A percentile compares a stretch with the other conserved stretches of the same genome.
These are phyloP conservation scores for Coccinonectria pachysandricola DNA, from an alignment of 2,329 filamentous ascomycete genomes.

Conservation along the genomic window DNA sequence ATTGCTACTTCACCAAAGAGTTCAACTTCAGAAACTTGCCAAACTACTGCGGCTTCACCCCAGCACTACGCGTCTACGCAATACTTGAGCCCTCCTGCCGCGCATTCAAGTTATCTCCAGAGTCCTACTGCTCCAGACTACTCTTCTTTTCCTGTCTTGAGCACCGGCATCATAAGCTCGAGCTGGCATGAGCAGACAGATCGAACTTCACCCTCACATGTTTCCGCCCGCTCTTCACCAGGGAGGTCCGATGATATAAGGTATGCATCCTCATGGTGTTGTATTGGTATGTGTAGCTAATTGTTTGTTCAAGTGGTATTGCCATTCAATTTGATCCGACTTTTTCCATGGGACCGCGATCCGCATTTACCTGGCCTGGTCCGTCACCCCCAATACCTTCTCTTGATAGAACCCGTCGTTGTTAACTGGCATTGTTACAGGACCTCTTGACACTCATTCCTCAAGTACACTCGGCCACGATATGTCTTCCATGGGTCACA, in stretches of 20 bases:
- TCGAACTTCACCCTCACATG: no score
- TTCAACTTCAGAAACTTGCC: slow-evolving; percentile 11
- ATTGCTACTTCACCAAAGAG: slow-evolving; percentile 16
- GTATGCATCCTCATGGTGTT: no score
- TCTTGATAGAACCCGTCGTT: background rate
- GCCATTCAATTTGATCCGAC: slow-evolving; percentile 35
- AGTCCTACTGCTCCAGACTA: slow-evolving; percentile 16
- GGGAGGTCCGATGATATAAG: no score
- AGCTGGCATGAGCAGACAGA: no score
- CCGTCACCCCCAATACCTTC: slow-evolving; percentile 9
- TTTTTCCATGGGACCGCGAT: slow-evolving; percentile 41
- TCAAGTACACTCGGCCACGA: slow-evolving; percentile 33
- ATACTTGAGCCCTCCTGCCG: slow-evolving; percentile 14
- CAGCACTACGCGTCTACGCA: slow-evolving; percentile 13
- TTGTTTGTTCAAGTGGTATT: no score
- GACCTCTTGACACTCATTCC: slow-evolving; percentile 25
- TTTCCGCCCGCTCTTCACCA: no score
- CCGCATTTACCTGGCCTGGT: slow-evolving; percentile 42
- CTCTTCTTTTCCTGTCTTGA: slow-evolving; percentile 14
- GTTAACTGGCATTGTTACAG: slow-evolving; percentile 10
- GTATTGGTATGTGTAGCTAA: no score
- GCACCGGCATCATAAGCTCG: slow-evolving; percentile 12
- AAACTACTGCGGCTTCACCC: slow-evolving; percentile 13
- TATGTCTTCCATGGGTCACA: slow-evolving; percentile 33
- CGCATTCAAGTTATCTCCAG: slow-evolving; percentile 16